phyloP scores from a whole-genome alignment of 768 basidiomycete species.

The Tulasnella sp. region DNA sequence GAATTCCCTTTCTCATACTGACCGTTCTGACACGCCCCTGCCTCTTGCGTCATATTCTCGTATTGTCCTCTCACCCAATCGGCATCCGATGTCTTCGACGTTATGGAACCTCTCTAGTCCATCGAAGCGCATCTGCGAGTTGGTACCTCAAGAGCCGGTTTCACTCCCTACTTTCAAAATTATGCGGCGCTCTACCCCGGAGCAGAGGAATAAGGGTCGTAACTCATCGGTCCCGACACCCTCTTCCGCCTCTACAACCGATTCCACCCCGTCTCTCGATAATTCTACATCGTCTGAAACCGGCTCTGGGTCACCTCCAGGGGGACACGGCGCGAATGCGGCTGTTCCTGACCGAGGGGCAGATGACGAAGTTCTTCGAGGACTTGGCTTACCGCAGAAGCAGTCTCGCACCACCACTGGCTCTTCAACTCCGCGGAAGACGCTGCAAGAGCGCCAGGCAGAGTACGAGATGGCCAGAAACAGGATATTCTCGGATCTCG shows the following conservation, averaged over 20 bases:
- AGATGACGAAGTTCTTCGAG: constrained; percentile 36
- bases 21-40: neutral
- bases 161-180: constrained; percentile 81
- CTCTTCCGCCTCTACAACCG: neutral
- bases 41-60: constrained; percentile 6
- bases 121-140: constrained; percentile 61
- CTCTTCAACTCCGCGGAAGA: constrained; percentile 46
- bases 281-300: neutral
- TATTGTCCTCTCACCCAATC: neutral
- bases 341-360: constrained; percentile 9
- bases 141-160: constrained; percentile 66
- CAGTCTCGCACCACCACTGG: constrained; percentile 18
- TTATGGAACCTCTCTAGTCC: constrained; percentile 50
- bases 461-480: constrained; percentile 86
- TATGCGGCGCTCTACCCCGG: constrained; percentile 64
- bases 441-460: constrained; percentile 80
- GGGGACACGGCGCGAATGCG: neutral
- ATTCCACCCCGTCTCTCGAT: neutral
- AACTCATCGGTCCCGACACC: constrained; percentile 4
- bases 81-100: neutral
- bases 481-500: constrained; percentile 66
- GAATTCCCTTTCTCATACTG: neutral
- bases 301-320: neutral
- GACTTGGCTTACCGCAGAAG: constrained; percentile 16
- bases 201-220: constrained; percentile 39